phyloP scores from a whole-genome alignment of 2,329 filamentous ascomycete genomes.

The Dothistroma septosporum region DNA sequence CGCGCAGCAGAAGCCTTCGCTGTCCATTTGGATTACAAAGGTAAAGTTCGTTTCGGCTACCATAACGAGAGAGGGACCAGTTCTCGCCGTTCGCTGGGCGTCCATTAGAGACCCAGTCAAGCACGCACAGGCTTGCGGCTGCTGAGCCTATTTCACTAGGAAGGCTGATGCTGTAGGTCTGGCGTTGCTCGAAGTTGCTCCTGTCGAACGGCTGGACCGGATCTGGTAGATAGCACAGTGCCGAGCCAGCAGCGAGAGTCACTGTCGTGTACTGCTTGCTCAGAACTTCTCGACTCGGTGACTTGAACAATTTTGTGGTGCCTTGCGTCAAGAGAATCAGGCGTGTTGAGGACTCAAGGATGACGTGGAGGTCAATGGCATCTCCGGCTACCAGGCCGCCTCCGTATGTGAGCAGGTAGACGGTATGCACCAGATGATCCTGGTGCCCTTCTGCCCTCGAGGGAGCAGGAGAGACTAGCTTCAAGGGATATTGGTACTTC shows the following conservation, averaged over 20 bases:
- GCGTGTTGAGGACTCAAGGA: constrained; percentile 60
- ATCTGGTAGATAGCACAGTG: constrained; percentile 70
- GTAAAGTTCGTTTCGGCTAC: constrained; percentile 86
- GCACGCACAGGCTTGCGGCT: constrained; percentile 62
- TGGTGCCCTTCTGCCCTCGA: constrained; percentile 40
- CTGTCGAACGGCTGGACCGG: constrained; percentile 86
- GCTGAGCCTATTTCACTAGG: not conserved
- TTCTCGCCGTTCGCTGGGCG: constrained; percentile 79
- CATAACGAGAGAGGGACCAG: constrained; percentile 79
- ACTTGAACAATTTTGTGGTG: constrained; percentile 94
- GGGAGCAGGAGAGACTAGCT: constrained; percentile 78
- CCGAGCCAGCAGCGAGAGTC: constrained; percentile 46
- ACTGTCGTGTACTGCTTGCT: constrained; percentile 44
- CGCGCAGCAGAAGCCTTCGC: constrained; percentile 69
- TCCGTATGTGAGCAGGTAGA: constrained; percentile 91
- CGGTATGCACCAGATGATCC: constrained; percentile 60
- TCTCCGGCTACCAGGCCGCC: constrained; percentile 90
- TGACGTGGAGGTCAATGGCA: constrained; percentile 67
- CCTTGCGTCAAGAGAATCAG: constrained; percentile 64
- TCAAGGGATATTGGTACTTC: constrained; percentile 89
- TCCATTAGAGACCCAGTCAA: constrained; percentile 94
- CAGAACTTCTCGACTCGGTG: constrained; percentile 46
- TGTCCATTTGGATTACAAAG: constrained; percentile 36
- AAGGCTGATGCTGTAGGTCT: constrained; percentile 62
- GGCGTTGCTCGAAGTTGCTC: constrained; percentile 78